These are phyloP conservation scores for Nemania diffusa DNA, from an alignment of 2,329 filamentous ascomycete species.

Conservation along the genomic window DNA sequence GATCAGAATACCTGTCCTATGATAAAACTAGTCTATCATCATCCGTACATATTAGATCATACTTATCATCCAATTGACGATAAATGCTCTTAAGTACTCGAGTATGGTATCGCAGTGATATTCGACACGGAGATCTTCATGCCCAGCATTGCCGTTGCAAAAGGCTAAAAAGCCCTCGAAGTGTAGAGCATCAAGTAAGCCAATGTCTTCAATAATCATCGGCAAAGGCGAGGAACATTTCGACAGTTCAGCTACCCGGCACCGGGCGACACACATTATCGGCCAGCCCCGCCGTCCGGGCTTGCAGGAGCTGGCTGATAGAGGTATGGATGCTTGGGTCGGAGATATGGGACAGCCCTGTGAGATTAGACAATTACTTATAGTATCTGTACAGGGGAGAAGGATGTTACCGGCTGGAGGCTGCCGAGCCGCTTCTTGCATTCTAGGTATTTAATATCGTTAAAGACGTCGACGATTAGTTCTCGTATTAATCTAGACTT, in stretches of 20 bases:
- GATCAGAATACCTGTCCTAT: not conserved
- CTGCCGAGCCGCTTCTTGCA: not conserved
- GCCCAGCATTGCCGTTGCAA: too few species aligned
- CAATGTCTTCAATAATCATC: not conserved
- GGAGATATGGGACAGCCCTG: constrained; percentile 18
- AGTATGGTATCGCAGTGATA: not conserved
- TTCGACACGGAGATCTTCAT: not conserved
- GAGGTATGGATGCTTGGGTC: not conserved
- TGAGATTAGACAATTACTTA: constrained; percentile 1
- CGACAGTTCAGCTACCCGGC: constrained; percentile 18
- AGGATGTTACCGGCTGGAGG: not conserved
- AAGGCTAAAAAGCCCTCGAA: too few species aligned
- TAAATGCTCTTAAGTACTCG: not conserved
- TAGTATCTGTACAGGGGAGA: not conserved
- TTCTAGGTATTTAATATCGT: not conserved
- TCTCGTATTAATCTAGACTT: too few species aligned
- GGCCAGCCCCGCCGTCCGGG: constrained; percentile 29
- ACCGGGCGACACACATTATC: constrained; percentile 31
- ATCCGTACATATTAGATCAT: not conserved
- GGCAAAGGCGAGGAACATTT: not conserved
- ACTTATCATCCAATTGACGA: not conserved
- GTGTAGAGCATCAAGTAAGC: not conserved
- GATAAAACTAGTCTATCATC: not conserved
- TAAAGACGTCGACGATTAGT: too few species aligned
- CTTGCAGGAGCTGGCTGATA: constrained; percentile 18